A percentile compares a stretch with the other conserved stretches of the same genome.
phyloP scores from a whole-genome alignment of 495 filamentous ascomycete species.

The Pseudomonodictys pantanalensis region DNA sequence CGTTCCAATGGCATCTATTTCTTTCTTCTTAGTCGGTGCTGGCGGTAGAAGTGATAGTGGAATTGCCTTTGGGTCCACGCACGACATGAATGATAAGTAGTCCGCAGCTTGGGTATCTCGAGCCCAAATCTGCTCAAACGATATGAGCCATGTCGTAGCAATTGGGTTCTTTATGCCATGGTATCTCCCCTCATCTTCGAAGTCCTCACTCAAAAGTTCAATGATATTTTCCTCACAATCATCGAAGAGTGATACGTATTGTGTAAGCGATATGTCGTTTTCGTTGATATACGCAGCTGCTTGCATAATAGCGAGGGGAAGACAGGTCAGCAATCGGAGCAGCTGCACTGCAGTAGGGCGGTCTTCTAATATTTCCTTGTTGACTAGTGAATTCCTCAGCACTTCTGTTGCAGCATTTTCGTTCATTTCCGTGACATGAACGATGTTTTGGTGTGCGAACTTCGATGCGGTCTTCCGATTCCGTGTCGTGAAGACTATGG shows the following conservation, averaged over 20 bases:
- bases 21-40: background rate
- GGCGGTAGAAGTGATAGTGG: constrained; percentile 30
- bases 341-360: background rate
- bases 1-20: constrained; percentile 37
- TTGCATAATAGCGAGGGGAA: constrained; percentile 37
- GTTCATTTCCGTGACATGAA: constrained; percentile 26
- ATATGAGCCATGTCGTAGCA: constrained; percentile 34
- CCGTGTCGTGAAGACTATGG: constrained; percentile 35
- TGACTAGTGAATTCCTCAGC: background rate
- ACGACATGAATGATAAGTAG: constrained; percentile 32
- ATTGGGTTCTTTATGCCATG: constrained; percentile 23
- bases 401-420: constrained; percentile 7
- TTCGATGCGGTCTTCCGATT: constrained; percentile 13
- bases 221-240: constrained; percentile 23
- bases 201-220: constrained; percentile 25
- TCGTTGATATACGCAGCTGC: constrained; percentile 36
- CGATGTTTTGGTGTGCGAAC: constrained; percentile 17
- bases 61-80: constrained; percentile 38
- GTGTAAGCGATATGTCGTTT: constrained; percentile 14
- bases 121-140: constrained; percentile 29
- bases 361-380: background rate
- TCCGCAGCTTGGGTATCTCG: constrained; percentile 28
- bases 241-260: constrained; percentile 26
- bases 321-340: constrained; percentile 28
- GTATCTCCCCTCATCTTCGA: constrained; percentile 29